These are phyloP conservation scores for Podospora comata DNA, from an alignment of 495 filamentous ascomycete species.

Conservation along the genomic window DNA sequence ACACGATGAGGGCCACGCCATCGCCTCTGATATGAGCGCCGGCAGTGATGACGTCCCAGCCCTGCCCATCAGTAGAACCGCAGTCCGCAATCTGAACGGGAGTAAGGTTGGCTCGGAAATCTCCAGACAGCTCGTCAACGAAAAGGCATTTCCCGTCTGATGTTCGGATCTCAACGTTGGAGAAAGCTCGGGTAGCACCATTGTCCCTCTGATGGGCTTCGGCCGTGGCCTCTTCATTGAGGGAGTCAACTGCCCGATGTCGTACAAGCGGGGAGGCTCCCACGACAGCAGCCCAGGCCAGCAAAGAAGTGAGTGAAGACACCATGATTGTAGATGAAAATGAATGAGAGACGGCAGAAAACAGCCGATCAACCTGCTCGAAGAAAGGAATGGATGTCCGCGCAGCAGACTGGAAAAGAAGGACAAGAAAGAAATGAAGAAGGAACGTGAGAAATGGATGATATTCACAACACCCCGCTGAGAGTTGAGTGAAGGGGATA, in stretches of 20 bases:
- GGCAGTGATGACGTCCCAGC: constrained; percentile 53
- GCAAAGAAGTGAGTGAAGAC: constrained; percentile 24
- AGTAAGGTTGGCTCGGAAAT: constrained; percentile 57
- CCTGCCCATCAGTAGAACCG: constrained; percentile 47
- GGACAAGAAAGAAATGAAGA: constrained; percentile 17
- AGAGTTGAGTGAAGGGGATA: constrained; percentile 6
- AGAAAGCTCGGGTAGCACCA: constrained; percentile 49
- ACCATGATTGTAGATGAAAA: constrained; percentile 24
- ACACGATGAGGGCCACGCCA: constrained; percentile 49
- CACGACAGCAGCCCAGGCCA: constrained; percentile 29
- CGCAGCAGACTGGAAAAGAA: constrained; percentile 32
- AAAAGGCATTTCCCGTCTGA: constrained; percentile 52
- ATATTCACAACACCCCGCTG: constrained; percentile 29
- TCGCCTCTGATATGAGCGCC: constrained; percentile 48
- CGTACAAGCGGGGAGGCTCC: constrained; percentile 23
- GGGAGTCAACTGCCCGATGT: constrained; percentile 38
- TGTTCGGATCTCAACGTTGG: constrained; percentile 50
- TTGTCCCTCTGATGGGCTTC: constrained; percentile 51
- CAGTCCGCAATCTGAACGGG: constrained; percentile 50
- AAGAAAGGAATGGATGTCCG: constrained; percentile 33
- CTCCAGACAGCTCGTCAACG: constrained; percentile 52
- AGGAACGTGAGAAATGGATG: constrained; percentile 25
- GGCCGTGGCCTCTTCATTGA: constrained; percentile 47
- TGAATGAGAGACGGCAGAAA: background rate
- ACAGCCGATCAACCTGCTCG: constrained; percentile 4